A percentile compares a stretch with the other conserved stretches of the same genome.
phyloP scores from a whole-genome alignment of 2,329 filamentous ascomycete genomes.

The Aspergillus sp. region DNA sequence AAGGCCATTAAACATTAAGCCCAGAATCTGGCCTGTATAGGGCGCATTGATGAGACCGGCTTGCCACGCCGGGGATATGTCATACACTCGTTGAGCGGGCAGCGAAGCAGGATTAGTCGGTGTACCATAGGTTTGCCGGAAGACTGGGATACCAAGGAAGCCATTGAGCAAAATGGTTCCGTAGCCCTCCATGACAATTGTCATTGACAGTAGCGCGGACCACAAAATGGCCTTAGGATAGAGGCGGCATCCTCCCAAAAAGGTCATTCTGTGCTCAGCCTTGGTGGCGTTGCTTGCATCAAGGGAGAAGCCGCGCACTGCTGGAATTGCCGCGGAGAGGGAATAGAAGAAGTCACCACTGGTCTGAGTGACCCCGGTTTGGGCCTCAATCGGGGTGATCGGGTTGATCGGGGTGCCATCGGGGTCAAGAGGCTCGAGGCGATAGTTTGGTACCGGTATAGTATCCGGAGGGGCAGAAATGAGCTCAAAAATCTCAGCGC shows the following conservation, averaged over 20 bases:
- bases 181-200: constrained; percentile 88
- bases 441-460: too few relatives aligned
- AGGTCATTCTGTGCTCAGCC: constrained; percentile 60
- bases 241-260: constrained; percentile 70
- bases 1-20: constrained; percentile 48
- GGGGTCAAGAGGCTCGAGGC: too few relatives aligned
- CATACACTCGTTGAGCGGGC: constrained; percentile 31
- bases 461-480: too few relatives aligned
- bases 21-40: constrained; percentile 44
- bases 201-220: constrained; percentile 83
- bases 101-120: too few relatives aligned
- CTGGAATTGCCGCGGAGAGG: too few relatives aligned
- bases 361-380: too few relatives aligned
- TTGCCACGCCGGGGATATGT: constrained; percentile 42
- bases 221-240: constrained; percentile 85
- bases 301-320: too few relatives aligned
- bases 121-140: constrained; percentile 39
- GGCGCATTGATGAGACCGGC: constrained; percentile 41
- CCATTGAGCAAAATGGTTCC: constrained; percentile 78
- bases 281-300: constrained; percentile 40
- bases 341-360: too few relatives aligned
- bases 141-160: constrained; percentile 55
- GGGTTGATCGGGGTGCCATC: too few relatives aligned
- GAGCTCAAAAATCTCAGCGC: too few relatives aligned
- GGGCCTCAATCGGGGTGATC: too few relatives aligned